A percentile compares a stretch with the other conserved stretches of the same genome.
phyloP scores from a whole-genome alignment of 1,284 basidiomycete genomes.

The Trametes hirsuta region DNA sequence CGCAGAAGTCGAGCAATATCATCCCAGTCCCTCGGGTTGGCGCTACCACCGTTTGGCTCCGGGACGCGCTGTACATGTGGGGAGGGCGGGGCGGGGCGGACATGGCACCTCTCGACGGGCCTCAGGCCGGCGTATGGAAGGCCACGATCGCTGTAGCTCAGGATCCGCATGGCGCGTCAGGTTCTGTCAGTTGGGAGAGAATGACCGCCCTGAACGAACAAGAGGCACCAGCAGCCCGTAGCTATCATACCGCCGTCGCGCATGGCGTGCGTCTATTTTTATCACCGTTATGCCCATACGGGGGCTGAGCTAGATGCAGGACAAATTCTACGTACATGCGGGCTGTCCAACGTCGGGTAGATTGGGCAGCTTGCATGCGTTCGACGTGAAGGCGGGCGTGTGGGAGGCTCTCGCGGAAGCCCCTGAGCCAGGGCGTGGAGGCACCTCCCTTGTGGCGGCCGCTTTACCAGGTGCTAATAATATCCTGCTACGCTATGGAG shows the following conservation, averaged over 20 bases:
- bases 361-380: constrained; percentile 39
- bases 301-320: constrained; percentile 25
- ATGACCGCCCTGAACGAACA: constrained; percentile 29
- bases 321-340: constrained; percentile 45
- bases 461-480: constrained; percentile 29
- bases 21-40: constrained; percentile 41
- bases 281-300: background rate
- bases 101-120: constrained; percentile 38
- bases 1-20: background rate
- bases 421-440: constrained; percentile 43
- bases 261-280: constrained; percentile 24
- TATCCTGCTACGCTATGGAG: constrained; percentile 23
- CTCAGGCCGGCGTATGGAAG: constrained; percentile 39
- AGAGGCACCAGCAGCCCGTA: constrained; percentile 30
- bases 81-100: constrained; percentile 46
- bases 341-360: constrained; percentile 44
- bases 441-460: constrained; percentile 35
- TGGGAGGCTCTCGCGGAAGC: constrained; percentile 42
- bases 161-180: constrained; percentile 6
- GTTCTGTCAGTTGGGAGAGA: constrained; percentile 31
- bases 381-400: constrained; percentile 33
- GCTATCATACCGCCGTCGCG: constrained; percentile 35
- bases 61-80: constrained; percentile 42
- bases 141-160: constrained; percentile 5
- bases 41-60: constrained; percentile 34